Evolutionary conservation across 225 moss, liverwort and hornwort genomes (phyloP).

Genomic region (Thuidium tamariscinum): DNA sequence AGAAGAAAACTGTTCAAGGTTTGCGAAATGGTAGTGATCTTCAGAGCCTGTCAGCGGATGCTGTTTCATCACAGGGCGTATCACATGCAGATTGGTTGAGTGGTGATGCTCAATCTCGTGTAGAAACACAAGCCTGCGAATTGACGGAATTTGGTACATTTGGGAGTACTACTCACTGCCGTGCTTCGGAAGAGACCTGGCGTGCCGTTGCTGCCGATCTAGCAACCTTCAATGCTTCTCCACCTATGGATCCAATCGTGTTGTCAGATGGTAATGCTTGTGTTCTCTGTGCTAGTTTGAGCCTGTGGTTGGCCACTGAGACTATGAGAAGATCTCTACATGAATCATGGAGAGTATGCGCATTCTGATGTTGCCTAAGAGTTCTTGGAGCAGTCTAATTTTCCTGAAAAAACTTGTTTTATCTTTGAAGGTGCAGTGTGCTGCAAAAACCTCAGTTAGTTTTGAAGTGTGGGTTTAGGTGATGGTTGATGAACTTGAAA

Average conservation of each 20-base stretch:
- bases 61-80: neutral
- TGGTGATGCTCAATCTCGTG: neutral
- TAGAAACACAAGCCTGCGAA: neutral
- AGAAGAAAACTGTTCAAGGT: constrained; percentile 24
- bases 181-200: constrained; percentile 60
- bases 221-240: constrained; percentile 28
- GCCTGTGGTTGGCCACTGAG: neutral
- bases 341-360: neutral
- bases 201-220: constrained; percentile 67
- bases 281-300: neutral
- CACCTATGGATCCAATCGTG: neutral
- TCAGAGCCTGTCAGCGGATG: neutral
- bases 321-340: neutral
- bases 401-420: neutral
- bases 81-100: constrained; percentile 17
- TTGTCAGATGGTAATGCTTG: neutral
- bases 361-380: neutral
- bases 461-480: neutral
- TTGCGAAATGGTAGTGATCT: neutral
- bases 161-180: neutral
- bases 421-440: neutral
- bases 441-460: neutral
- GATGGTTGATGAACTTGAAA: neutral
- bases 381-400: neutral
- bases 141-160: neutral